Evolutionary conservation across 208 protist species (phyloP).

Genomic region (Acanthamoeba castellanii): DNA sequence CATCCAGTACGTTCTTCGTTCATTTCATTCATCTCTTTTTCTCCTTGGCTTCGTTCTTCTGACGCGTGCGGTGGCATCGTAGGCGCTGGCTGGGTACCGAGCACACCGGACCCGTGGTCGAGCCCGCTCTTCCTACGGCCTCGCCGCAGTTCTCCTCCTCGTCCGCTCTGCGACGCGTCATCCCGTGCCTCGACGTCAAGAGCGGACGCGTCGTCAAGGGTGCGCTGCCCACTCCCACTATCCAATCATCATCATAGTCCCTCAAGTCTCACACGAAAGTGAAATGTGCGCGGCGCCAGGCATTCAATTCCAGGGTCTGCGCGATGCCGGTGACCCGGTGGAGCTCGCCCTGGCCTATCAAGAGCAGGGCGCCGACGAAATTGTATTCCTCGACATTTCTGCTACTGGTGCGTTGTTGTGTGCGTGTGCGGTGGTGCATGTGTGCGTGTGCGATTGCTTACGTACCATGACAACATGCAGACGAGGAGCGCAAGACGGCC

Average conservation of each 20-base stretch:
- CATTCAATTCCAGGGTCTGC: constrained; percentile 75
- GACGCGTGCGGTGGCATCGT: no score
- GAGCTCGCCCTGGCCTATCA: constrained; percentile 74
- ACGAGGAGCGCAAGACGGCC: constrained; percentile 61
- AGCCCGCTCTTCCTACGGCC: neutral
- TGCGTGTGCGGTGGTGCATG: no score
- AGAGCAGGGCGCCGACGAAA: constrained; percentile 77
- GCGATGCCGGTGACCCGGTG: constrained; percentile 78
- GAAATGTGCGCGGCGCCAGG: neutral
- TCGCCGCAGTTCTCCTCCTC: neutral
- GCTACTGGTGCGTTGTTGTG: constrained; percentile 36
- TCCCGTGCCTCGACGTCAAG: constrained; percentile 80
- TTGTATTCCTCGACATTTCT: constrained; percentile 79
- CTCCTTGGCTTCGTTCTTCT: constrained; percentile 20
- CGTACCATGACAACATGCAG: neutral
- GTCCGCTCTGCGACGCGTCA: constrained; percentile 60
- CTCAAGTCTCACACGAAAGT: neutral
- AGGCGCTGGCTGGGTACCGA: neutral
- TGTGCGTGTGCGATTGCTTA: neutral
- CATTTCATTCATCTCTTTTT: neutral
- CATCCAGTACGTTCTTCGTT: constrained; percentile 33
- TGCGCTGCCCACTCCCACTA: neutral
- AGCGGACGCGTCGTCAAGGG: constrained; percentile 78
- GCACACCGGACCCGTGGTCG: neutral
- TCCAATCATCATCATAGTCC: no score